Evolutionary conservation across 2,329 filamentous ascomycete genomes (phyloP).

Genomic region (Zarea fungicola): DNA sequence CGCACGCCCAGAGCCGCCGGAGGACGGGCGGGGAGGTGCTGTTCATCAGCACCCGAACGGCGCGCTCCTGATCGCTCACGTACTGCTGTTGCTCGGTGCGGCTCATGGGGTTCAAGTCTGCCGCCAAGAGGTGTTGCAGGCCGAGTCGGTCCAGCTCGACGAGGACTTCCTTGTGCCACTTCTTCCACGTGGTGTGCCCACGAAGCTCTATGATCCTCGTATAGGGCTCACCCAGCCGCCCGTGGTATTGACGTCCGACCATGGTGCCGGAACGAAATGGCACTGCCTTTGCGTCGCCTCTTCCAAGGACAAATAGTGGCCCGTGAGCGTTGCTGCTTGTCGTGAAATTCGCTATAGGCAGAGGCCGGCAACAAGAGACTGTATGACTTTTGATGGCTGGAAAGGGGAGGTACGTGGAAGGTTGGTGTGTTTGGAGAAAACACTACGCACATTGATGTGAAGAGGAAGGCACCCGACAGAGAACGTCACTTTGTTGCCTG

Average conservation of each 20-base stretch:
- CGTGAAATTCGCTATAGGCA: too few species aligned
- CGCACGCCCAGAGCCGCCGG: background rate
- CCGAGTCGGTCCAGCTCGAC: constrained; percentile 3
- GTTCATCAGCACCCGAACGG: background rate
- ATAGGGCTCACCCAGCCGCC: background rate
- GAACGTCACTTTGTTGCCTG: too few species aligned
- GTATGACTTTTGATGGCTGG: too few species aligned
- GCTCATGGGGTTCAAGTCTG: background rate
- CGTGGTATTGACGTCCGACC: background rate
- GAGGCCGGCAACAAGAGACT: too few species aligned
- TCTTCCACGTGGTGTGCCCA: background rate
- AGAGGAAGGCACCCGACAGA: too few species aligned
- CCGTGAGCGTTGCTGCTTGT: too few species aligned
- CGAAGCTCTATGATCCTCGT: constrained; percentile 1
- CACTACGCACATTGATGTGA: too few species aligned
- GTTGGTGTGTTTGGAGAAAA: too few species aligned
- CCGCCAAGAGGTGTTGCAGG: background rate
- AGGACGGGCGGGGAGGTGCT: background rate
- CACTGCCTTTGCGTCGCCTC: too few species aligned
- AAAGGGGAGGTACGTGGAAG: too few species aligned
- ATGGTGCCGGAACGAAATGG: background rate
- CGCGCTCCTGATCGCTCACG: background rate
- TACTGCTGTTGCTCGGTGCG: background rate
- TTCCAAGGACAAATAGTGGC: too few species aligned
- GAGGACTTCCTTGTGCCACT: constrained; percentile 4